A percentile compares a stretch with the other conserved stretches of the same genome.
phyloP scores from a whole-genome alignment of 1,139 yeast genomes.

The Insectozyma bohioensis region DNA sequence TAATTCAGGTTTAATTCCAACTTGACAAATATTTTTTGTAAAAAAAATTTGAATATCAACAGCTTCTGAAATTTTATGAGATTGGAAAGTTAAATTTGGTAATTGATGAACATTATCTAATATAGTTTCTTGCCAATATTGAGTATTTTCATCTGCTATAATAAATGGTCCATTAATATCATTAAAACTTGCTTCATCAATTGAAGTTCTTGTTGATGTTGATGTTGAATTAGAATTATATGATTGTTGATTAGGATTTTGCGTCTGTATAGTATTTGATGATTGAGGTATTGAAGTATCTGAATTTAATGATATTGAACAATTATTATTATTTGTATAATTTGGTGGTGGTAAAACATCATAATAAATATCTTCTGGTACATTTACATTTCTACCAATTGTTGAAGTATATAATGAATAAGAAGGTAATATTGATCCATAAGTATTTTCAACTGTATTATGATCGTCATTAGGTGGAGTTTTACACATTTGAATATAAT shows the following conservation, averaged over 20 bases:
- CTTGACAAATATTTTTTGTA: constrained; percentile 37
- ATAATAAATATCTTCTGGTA: constrained; percentile 11
- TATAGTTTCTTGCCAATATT: constrained; percentile 38
- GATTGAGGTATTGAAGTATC: constrained; percentile 3
- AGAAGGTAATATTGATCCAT: constrained; percentile 38
- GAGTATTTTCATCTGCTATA: constrained; percentile 31
- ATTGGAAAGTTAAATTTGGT: constrained; percentile 31
- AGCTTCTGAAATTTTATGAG: constrained; percentile 26
- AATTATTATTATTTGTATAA: too few relatives aligned
- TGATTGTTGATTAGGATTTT: too few relatives aligned
- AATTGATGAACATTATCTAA: constrained; percentile 39
- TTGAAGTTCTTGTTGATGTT: constrained; percentile 5
- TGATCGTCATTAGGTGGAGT: constrained; percentile 1
- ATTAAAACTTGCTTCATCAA: constrained; percentile 2
- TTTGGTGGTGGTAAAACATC: constrained; percentile 13
- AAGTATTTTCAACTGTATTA: constrained; percentile 12
- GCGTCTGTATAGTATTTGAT: constrained; percentile 4
- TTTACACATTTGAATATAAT: too few relatives aligned
- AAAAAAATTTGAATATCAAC: constrained; percentile 31
- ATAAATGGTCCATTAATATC: constrained; percentile 11
- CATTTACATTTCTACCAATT: constrained; percentile 19
- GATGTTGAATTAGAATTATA: constrained; percentile 7
- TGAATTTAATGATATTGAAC: constrained; percentile 5
- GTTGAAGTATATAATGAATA: constrained; percentile 49
- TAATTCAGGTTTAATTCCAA: constrained; percentile 26